These are phyloP conservation scores for Geranium brycei DNA, from an alignment of 345 rosid genomes.

Conservation along the genomic window DNA sequence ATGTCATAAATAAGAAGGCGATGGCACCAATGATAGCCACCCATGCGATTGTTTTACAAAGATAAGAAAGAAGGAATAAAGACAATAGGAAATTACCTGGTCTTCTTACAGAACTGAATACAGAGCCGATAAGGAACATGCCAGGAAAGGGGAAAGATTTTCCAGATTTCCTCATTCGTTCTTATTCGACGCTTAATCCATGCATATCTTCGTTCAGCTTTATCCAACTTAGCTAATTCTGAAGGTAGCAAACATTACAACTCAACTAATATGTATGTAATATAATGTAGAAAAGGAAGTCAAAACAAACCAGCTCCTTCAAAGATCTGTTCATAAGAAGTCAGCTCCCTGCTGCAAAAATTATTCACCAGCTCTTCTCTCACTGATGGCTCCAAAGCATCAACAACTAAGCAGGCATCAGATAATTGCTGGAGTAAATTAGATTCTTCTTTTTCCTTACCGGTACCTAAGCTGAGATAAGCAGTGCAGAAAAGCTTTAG, in stretches of 20 bases:
- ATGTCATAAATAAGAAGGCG: not conserved
- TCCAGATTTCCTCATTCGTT: conserved; percentile 95
- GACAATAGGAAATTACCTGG: conserved; percentile 37
- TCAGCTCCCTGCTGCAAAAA: conserved; percentile 94
- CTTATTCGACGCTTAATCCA: conserved; percentile 96
- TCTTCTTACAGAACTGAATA: conserved; percentile 90
- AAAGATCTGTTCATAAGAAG: conserved; percentile 93
- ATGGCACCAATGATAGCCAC: not conserved
- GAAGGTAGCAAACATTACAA: conserved; percentile 6
- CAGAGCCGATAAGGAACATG: conserved; percentile 90
- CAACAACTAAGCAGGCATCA: conserved; percentile 94
- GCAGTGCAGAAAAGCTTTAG: conserved; percentile 9
- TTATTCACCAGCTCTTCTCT: conserved; percentile 96
- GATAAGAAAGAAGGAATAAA: not conserved
- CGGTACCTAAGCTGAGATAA: conserved; percentile 88
- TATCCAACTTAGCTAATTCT: conserved; percentile 96
- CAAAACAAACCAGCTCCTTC: conserved; percentile 89
- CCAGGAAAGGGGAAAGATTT: conserved; percentile 90
- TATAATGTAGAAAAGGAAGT: conserved; percentile 6
- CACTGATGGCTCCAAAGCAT: conserved; percentile 97
- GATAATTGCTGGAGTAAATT: conserved; percentile 82
- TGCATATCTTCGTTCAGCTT: conserved; percentile 87
- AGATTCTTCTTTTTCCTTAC: conserved; percentile 83
- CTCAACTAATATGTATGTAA: conserved; percentile 11
- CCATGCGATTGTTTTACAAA: not conserved